Evolutionary conservation across 441 rosid species (phyloP), one percentile per base, ranked within the genome.

Genomic region (Geranium incanum): DNA sequence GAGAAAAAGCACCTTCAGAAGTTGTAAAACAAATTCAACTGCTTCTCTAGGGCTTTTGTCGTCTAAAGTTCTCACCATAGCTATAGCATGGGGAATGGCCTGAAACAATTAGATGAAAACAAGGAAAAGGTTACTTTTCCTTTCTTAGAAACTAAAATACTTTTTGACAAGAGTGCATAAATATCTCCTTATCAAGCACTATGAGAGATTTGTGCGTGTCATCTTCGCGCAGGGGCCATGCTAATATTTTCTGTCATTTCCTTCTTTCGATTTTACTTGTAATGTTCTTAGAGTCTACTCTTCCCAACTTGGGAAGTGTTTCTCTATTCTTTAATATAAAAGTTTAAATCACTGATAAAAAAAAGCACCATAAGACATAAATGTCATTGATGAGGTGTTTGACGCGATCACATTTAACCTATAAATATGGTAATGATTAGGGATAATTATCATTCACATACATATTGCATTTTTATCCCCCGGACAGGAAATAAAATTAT

Each of bases 21-120:
- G 98, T 80, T 91, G 98, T 81, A 93, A 87, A 80, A 95, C 84
- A 84, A 95, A 95, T 76, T 95, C 98, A 77, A 95, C 87, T 76
- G 98, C 99, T 88, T 93, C 99, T 77, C 97, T 86, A 65, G 99
- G 98, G 86, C 98, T 95, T 80, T 89, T 95, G 75, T 82, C 87
- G 76, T 95, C 99, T 9, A 88, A 81, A 72, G 90, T 82, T 80
- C 96, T 86, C 71, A 92, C 89, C 86, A 77, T 85, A 48, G 99
- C 97, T 70, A 95, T 83, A 75, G 98, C 96, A 86, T 85, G 90
- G 67, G 99, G 97, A 84, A 95, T 89, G 63, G 95, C 96, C 99
- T 95, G 79, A 75, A 75, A 74, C 33, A 74, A 59, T 38, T 66
- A 15, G 68, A 62, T 23, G 73, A 67, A 69, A 65, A 33, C 57